Conservation (phyloP, 305 asterid species). For the Fraxinus velutina region DNA sequence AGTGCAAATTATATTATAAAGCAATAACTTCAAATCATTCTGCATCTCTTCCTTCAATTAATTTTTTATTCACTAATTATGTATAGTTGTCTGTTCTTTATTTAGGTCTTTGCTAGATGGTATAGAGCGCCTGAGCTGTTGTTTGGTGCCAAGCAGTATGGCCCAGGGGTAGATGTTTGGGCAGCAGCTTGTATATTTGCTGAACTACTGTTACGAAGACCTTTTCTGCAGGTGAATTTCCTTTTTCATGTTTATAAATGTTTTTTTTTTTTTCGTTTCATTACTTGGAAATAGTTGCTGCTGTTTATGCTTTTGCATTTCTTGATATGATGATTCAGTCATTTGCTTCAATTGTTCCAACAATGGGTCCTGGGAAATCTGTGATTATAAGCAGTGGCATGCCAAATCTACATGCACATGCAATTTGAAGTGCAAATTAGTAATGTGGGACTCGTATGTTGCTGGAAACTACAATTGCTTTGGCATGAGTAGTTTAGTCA, state of each 20-base stretch:
- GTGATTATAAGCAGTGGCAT: not conserved
- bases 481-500: not conserved
- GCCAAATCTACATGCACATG: not conserved
- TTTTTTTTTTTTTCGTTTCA: not conserved
- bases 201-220: slow-evolving; percentile 85
- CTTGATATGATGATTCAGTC: not conserved
- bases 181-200: slow-evolving; percentile 99
- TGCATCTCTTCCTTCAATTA: not conserved
- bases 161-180: slow-evolving; percentile 97
- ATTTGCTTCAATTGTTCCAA: not conserved
- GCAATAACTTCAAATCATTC: not conserved
- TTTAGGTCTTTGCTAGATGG: slow-evolving; percentile 96
- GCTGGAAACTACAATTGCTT: not conserved
- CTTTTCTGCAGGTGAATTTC: slow-evolving; percentile 78
- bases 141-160: slow-evolving; percentile 98
- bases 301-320: not conserved
- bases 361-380: not conserved
- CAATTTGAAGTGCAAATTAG: not conserved
- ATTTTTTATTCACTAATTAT: not conserved
- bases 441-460: not conserved
- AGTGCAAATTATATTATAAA: not conserved
- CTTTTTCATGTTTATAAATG: slow-evolving; percentile 10
- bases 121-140: slow-evolving; percentile 95
- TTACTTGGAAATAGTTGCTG: not conserved
- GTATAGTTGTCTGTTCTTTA: not conserved